phyloP scores from a whole-genome alignment of 257 asterid genomes.

The Paraleonurus japonicus region DNA sequence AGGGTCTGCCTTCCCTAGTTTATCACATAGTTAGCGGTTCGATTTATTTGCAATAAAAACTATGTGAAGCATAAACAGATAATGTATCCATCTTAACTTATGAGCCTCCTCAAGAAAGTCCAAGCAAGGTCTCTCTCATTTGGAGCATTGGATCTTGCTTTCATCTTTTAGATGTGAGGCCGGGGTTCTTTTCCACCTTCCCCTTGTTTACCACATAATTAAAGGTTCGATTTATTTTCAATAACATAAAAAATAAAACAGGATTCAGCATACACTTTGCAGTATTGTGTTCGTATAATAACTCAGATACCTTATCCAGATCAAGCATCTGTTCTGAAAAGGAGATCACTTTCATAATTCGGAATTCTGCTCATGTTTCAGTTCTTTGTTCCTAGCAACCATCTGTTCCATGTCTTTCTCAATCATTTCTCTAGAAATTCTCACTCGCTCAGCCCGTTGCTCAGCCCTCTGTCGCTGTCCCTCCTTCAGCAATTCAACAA shows the following conservation, averaged over 20 bases:
- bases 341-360: slow-evolving; percentile 20
- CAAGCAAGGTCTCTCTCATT: too few species aligned
- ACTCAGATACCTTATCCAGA: not conserved
- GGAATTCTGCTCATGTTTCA: slow-evolving; percentile 14
- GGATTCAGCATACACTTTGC: too few species aligned
- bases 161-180: not conserved
- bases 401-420: slow-evolving; percentile 44
- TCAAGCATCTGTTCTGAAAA: not conserved
- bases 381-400: slow-evolving; percentile 32
- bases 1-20: not conserved
- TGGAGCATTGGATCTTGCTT: not conserved
- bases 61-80: too few species aligned
- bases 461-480: slow-evolving; percentile 56
- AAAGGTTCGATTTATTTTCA: not conserved
- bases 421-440: slow-evolving; percentile 39
- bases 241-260: too few species aligned
- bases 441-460: slow-evolving; percentile 30
- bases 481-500: slow-evolving; percentile 67
- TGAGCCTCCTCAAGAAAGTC: too few species aligned
- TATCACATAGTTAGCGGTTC: not conserved
- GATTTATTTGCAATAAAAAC: not conserved
- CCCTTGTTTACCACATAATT: not conserved
- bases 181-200: not conserved
- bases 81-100: too few species aligned
- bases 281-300: too few species aligned